Evolutionary conservation across 257 asterid species (phyloP).

Genomic region (Nicotiana noctiflora): DNA sequence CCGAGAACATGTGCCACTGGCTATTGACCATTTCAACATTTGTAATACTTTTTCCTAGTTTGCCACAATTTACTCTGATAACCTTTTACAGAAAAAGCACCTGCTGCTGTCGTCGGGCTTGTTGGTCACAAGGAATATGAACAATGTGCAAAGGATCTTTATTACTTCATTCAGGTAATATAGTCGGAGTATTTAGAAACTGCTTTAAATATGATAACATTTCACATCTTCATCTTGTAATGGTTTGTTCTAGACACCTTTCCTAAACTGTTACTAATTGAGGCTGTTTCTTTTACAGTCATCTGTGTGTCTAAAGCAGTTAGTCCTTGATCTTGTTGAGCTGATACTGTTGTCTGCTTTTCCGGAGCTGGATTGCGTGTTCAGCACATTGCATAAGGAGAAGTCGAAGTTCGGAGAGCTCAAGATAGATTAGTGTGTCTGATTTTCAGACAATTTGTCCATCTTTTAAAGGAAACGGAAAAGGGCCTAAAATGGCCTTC

Average conservation of each 20-base stretch:
- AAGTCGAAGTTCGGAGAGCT: slow-evolving; percentile 63
- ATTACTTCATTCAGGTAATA: slow-evolving; percentile 87
- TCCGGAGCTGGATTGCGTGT: slow-evolving; percentile 71
- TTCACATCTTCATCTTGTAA: background rate
- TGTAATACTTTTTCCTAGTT: background rate
- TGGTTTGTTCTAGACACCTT: background rate
- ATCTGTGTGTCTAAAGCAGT: slow-evolving; percentile 69
- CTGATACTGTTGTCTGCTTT: slow-evolving; percentile 72
- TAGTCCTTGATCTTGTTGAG: slow-evolving; percentile 73
- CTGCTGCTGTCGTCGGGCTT: slow-evolving; percentile 80
- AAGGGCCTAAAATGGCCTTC: too few relatives aligned
- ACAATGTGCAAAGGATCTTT: slow-evolving; percentile 84
- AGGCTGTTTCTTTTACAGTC: slow-evolving; percentile 41
- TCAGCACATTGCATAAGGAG: slow-evolving; percentile 53
- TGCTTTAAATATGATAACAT: background rate
- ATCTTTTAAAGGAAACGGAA: background rate
- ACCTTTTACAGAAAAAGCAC: slow-evolving; percentile 70
- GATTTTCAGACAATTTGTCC: background rate
- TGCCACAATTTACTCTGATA: background rate
- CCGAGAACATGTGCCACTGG: background rate
- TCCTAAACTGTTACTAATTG: background rate
- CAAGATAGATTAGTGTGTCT: slow-evolving; percentile 10
- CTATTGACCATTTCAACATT: background rate
- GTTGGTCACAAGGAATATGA: slow-evolving; percentile 89
- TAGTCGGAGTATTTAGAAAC: background rate